Base-by-base conservation (phyloP, 495 filamentous ascomycete species). In the Hypoxylon lenormandii region DNA sequence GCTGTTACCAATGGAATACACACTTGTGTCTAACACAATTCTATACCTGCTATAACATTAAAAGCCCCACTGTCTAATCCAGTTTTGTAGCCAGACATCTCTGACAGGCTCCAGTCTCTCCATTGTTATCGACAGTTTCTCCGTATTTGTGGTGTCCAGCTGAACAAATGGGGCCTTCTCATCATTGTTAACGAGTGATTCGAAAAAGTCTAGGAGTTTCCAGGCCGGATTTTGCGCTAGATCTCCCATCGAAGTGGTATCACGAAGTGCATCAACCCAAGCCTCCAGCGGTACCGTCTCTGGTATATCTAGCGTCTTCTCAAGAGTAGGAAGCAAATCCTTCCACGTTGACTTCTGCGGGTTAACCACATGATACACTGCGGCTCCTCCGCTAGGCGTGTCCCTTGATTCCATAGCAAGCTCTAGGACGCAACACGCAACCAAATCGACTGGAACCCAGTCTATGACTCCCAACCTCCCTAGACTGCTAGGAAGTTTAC, bases 401-500 rank as follows among this genome's bases (percentile, higher is more conserved):
- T 5, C 28, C 37, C 4, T n/a, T 15, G 18, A 21, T 18, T 40
- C 21, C 16, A 36, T 42, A 11, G 55, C 67, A 16, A 75, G 70
- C 26, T 79, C 72, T 22, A 77, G 65, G 13, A 78, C 64, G 1
- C 76, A 55, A 4, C 76, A 65, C 3, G 76, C 73, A 36, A 82
- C 72, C 0, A 80, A 68, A 4, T 80, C 78, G 13, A 80, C 75
- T 0, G 85, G 85, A 1, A 85, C 75, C 86, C 86, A 88, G 65
- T 87, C 82, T 19, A 87, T 64, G 0, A 55, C 72, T 5, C 73
- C 75, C 61, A 79, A 67, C 19, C 58, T 37, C 0, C 81, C 81
- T 0, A 84, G 65, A 0, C 74, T 70, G 13, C 70, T 63, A 0
- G 81, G 82, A 1, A 85, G 53, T 10, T 75, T 46, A 0, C 78